Evolutionary conservation across 2,329 filamentous ascomycete species (phyloP).

Genomic region (Aureobasidium musti): DNA sequence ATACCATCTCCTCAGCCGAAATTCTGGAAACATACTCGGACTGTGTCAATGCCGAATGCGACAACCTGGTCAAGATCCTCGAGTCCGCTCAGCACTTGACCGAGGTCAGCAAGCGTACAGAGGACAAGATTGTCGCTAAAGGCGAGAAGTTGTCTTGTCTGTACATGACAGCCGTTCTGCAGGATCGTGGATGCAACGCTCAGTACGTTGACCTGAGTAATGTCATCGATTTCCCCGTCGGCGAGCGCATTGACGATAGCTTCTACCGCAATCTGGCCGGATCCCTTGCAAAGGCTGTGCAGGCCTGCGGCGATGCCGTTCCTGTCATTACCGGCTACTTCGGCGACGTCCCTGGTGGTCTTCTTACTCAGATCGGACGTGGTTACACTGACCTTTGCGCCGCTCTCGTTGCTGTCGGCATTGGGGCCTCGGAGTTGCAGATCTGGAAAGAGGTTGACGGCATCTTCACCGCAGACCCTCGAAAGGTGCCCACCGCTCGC

Average conservation of each 20-base stretch:
- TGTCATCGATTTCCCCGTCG: conserved; percentile 63
- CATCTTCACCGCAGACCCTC: conserved; percentile 83
- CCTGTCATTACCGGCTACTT: conserved; percentile 81
- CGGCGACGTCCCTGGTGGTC: conserved; percentile 84
- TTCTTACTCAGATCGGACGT: conserved; percentile 88
- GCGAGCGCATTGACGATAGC: conserved; percentile 48
- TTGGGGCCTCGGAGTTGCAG: conserved; percentile 85
- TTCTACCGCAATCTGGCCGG: conserved; percentile 51
- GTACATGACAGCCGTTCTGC: conserved; percentile 82
- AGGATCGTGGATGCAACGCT: conserved; percentile 77
- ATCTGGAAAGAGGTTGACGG: conserved; percentile 99
- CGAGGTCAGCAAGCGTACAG: conserved; percentile 54
- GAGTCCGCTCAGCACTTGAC: conserved; percentile 61
- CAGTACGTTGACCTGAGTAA: conserved; percentile 90
- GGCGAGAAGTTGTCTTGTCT: conserved; percentile 95
- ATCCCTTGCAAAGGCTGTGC: conserved; percentile 47
- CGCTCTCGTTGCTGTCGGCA: conserved; percentile 83
- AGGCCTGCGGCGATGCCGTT: conserved; percentile 48
- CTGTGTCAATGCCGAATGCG: conserved; percentile 76
- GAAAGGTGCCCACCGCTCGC: conserved; percentile 88
- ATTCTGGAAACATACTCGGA: conserved; percentile 58
- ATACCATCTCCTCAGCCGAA: conserved; percentile 44
- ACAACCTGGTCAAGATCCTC: conserved; percentile 73
- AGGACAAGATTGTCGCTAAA: conserved; percentile 81
- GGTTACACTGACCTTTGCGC: conserved; percentile 97